These are phyloP conservation scores for Curvularia spicifera DNA, from an alignment of 2,329 filamentous ascomycete genomes.

Conservation along the genomic window DNA sequence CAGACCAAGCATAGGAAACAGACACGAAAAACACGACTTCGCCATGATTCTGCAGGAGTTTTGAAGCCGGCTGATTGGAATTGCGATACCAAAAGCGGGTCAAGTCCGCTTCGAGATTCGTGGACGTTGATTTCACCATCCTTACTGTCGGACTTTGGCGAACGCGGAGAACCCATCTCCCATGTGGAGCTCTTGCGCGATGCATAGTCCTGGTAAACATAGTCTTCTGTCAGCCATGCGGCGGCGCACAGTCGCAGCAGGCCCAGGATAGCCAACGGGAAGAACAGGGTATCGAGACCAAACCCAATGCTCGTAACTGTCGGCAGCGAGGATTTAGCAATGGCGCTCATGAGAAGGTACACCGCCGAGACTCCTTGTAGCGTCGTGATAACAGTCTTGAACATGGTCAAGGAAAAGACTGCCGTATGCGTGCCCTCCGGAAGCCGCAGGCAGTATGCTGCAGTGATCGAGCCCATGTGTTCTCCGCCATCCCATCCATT, in stretches of 20 bases:
- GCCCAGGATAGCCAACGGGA: constrained; percentile 20
- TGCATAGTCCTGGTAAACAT: constrained; percentile 7
- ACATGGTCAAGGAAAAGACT: constrained; percentile 15
- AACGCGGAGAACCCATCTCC: neutral
- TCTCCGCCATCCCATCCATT: constrained; percentile 47
- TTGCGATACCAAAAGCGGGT: neutral
- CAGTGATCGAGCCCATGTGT: constrained; percentile 14
- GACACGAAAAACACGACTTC: neutral
- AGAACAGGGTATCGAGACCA: constrained; percentile 16
- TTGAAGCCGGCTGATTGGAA: neutral
- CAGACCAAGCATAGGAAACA: neutral
- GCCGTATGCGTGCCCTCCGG: constrained; percentile 13
- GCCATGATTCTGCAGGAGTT: neutral
- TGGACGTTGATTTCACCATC: neutral
- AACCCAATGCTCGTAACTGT: neutral
- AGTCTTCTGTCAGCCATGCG: constrained; percentile 25
- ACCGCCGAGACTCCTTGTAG: constrained; percentile 24
- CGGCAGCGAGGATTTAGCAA: neutral
- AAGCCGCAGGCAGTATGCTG: constrained; percentile 5
- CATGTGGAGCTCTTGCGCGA: neutral
- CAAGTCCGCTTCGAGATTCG: neutral
- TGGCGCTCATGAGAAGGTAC: constrained; percentile 11
- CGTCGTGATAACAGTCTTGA: constrained; percentile 24
- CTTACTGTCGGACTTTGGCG: neutral
- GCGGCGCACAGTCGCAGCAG: constrained; percentile 22